A percentile compares a stretch with the other conserved stretches of the same genome.
Conservation (phyloP, 371 early-diverging fungal genomes). For the Haplosporangium sp. region DNA sequence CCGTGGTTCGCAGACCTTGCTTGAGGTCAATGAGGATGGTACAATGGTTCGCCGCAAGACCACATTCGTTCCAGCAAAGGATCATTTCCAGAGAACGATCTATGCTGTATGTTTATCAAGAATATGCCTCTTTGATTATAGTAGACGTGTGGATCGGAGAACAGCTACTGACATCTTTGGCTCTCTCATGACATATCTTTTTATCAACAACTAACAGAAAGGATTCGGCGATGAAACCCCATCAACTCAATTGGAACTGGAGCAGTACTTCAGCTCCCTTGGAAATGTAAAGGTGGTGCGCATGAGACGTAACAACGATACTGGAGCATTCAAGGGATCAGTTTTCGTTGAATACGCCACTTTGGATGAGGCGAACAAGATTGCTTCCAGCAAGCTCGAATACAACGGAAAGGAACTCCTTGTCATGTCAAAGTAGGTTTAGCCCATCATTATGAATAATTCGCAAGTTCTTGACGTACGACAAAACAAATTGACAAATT, state of each 20-base stretch:
- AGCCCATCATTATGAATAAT: no score
- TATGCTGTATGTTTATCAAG: constrained; percentile 60
- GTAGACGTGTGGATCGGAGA: background rate
- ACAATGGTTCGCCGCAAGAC: constrained; percentile 73
- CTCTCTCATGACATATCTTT: background rate
- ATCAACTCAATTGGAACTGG: constrained; percentile 67
- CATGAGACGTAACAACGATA: constrained; percentile 67
- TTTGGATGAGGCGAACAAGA: constrained; percentile 64
- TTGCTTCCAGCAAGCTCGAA: constrained; percentile 59
- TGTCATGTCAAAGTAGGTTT: constrained; percentile 59
- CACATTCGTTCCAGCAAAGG: constrained; percentile 57
- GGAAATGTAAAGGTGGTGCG: constrained; percentile 70
- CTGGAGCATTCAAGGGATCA: constrained; percentile 67
- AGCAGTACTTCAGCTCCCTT: constrained; percentile 62
- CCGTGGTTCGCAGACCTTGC: constrained; percentile 58
- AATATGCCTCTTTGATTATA: background rate
- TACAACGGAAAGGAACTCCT: constrained; percentile 67
- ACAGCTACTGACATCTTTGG: background rate
- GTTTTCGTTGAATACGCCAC: constrained; percentile 72
- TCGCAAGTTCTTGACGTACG: no score
- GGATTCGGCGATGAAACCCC: constrained; percentile 67
- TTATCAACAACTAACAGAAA: constrained; percentile 54
- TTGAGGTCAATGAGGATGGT: constrained; percentile 71
- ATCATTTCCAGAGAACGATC: constrained; percentile 62
- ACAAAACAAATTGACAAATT: background rate